Percentiles rank a stretch among this genome's conserved stretches.
These are phyloP conservation scores for Chrysanthemum lavandulifolium DNA, from an alignment of 129 eudicot species.

Conservation along the genomic window DNA sequence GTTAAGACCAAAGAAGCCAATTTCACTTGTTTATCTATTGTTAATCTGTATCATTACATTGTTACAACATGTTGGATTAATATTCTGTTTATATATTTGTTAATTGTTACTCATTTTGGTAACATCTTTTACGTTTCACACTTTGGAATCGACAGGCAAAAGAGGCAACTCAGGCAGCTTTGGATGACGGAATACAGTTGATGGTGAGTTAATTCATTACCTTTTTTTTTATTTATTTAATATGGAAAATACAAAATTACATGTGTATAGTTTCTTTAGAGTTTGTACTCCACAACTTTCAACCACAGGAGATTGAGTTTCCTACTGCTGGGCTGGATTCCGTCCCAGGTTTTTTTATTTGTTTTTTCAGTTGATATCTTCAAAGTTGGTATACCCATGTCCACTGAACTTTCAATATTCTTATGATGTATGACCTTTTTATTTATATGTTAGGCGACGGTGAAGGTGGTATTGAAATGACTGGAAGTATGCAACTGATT, in stretches of 20 bases:
- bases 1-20: background rate
- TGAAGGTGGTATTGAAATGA: conserved; percentile 98
- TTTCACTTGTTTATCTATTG: conserved; percentile 12
- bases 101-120: background rate
- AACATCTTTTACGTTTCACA: conserved; percentile 3
- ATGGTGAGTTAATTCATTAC: conserved; percentile 59
- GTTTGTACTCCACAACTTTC: conserved; percentile 61
- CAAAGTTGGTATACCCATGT: conserved; percentile 4
- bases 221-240: conserved; percentile 17
- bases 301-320: conserved; percentile 95
- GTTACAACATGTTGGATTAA: background rate
- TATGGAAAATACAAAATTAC: conserved; percentile 29
- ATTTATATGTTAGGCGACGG: conserved; percentile 63
- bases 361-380: conserved; percentile 3
- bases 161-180: conserved; percentile 72
- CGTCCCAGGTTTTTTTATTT: conserved; percentile 67
- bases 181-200: conserved; percentile 68
- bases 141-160: conserved; percentile 60
- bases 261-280: conserved; percentile 33
- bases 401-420: background rate
- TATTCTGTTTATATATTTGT: background rate
- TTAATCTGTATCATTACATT: background rate
- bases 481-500: conserved; percentile 92
- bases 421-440: conserved; percentile 4
- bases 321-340: conserved; percentile 96